These are phyloP conservation scores for Letharia columbiana DNA, from an alignment of 495 filamentous ascomycete genomes.

Conservation along the genomic window DNA sequence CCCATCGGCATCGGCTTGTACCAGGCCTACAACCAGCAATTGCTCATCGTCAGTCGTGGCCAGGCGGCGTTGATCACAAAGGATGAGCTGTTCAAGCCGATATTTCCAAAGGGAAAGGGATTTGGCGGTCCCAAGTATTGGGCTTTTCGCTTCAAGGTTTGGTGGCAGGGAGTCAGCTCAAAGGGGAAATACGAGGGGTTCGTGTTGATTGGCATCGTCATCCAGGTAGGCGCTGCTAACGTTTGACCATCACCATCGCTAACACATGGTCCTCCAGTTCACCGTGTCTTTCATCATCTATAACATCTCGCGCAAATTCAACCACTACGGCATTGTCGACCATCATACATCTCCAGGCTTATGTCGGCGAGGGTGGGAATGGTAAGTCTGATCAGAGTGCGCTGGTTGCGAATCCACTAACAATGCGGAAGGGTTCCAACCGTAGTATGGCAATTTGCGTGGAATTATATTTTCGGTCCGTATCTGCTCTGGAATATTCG, in stretches of 20 bases:
- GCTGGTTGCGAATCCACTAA: constrained; percentile 15
- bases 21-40: constrained; percentile 56
- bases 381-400: constrained; percentile 35
- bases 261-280: constrained; percentile 31
- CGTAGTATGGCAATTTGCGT: constrained; percentile 51
- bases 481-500: constrained; percentile 37
- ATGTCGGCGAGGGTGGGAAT: constrained; percentile 53
- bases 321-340: constrained; percentile 47
- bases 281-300: constrained; percentile 53
- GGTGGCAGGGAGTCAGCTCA: constrained; percentile 19
- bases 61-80: constrained; percentile 35
- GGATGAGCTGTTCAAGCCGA: constrained; percentile 12
- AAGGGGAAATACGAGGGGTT: constrained; percentile 23
- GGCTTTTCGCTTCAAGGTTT: constrained; percentile 22
- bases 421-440: constrained; percentile 40
- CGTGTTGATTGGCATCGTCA: constrained; percentile 38
- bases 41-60: constrained; percentile 49
- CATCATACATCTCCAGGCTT: constrained; percentile 38
- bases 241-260: constrained; percentile 8
- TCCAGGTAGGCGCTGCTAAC: constrained; percentile 10
- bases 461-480: constrained; percentile 50
- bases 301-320: constrained; percentile 57
- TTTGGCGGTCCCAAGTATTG: constrained; percentile 15
- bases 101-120: not conserved
- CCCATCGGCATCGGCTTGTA: constrained; percentile 62